Evolutionary conservation across 768 basidiomycete genomes (phyloP).

Genomic region (Infundibulicybe gibba): DNA sequence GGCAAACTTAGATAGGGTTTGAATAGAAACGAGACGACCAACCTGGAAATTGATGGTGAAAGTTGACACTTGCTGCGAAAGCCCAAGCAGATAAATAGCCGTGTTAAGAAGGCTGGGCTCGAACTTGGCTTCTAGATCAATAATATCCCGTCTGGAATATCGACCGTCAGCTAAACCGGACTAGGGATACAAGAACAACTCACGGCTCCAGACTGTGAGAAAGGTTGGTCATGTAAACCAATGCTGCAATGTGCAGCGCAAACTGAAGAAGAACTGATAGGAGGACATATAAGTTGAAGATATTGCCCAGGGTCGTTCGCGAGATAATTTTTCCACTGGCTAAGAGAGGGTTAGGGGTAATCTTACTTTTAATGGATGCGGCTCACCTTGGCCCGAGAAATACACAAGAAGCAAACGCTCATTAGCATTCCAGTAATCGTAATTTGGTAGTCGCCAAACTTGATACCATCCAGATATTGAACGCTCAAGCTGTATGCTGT

Average conservation of each 20-base stretch:
- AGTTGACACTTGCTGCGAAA: slow-evolving; percentile 97
- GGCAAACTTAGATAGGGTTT: slow-evolving; percentile 1
- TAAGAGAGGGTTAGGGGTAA: slow-evolving; percentile 21
- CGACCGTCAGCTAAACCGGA: slow-evolving; percentile 3
- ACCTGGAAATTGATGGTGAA: slow-evolving; percentile 98
- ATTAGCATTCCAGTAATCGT: slow-evolving; percentile 96
- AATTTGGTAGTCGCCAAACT: slow-evolving; percentile 98
- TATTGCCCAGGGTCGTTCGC: slow-evolving; percentile 93
- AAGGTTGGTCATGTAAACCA: slow-evolving; percentile 92
- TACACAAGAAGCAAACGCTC: slow-evolving; percentile 98
- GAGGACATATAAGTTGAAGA: slow-evolving; percentile 95
- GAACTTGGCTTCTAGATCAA: slow-evolving; percentile 96
- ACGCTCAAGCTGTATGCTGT: slow-evolving; percentile 98
- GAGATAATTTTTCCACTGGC: slow-evolving; percentile 96
- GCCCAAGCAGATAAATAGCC: slow-evolving; percentile 91
- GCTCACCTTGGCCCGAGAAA: slow-evolving; percentile 89
- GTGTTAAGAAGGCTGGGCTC: slow-evolving; percentile 94
- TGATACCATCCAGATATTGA: slow-evolving; percentile 97
- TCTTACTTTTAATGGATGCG: not conserved
- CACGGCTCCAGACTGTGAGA: slow-evolving; percentile 76
- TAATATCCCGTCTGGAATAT: slow-evolving; percentile 58
- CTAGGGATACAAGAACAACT: slow-evolving; percentile 25
- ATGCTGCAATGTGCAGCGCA: slow-evolving; percentile 83
- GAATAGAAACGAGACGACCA: slow-evolving; percentile 3
- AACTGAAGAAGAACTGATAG: slow-evolving; percentile 92